These are phyloP conservation scores for Syncephalastrum sp. DNA, from an alignment of 371 early-diverging fungal genomes.

Conservation along the genomic window DNA sequence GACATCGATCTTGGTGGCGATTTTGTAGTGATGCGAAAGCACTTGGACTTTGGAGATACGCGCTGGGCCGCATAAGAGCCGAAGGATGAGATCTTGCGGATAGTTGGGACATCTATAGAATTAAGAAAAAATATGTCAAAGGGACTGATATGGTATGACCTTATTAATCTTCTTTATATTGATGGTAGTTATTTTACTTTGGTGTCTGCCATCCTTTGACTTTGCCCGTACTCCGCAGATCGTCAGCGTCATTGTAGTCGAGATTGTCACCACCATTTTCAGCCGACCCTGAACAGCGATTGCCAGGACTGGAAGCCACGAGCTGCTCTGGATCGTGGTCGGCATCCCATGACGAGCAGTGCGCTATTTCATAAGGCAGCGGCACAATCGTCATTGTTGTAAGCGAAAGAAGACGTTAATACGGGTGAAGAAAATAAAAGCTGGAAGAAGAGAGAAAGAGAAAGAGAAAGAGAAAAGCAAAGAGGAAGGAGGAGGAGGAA, in stretches of 20 bases:
- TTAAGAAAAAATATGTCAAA: constrained; percentile 1
- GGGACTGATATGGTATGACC: not conserved
- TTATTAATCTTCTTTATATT: too few relatives aligned
- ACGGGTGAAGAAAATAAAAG: constrained; percentile 1
- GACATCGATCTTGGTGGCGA: constrained; percentile 74
- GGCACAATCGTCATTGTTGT: constrained; percentile 19
- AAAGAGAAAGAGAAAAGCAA: constrained; percentile 2
- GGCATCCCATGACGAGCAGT: constrained; percentile 45
- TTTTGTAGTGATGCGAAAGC: constrained; percentile 80
- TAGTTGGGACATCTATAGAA: constrained; percentile 64
- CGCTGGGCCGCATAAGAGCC: constrained; percentile 56
- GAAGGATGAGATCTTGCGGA: constrained; percentile 71
- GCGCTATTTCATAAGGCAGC: constrained; percentile 25
- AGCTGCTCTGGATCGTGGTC: constrained; percentile 40
- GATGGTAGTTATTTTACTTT: constrained; percentile 28
- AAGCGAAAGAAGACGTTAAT: not conserved
- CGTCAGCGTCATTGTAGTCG: constrained; percentile 14
- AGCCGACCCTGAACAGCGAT: constrained; percentile 12
- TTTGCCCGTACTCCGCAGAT: constrained; percentile 20
- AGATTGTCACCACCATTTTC: constrained; percentile 11
- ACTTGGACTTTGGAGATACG: constrained; percentile 72
- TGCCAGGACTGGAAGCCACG: constrained; percentile 33
- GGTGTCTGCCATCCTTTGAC: constrained; percentile 50
- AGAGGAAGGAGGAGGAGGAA: constrained; percentile 2
- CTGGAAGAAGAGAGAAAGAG: constrained; percentile 9